Conservation (phyloP, 2,329 filamentous ascomycete species). For the Aspergillus japonicus region DNA sequence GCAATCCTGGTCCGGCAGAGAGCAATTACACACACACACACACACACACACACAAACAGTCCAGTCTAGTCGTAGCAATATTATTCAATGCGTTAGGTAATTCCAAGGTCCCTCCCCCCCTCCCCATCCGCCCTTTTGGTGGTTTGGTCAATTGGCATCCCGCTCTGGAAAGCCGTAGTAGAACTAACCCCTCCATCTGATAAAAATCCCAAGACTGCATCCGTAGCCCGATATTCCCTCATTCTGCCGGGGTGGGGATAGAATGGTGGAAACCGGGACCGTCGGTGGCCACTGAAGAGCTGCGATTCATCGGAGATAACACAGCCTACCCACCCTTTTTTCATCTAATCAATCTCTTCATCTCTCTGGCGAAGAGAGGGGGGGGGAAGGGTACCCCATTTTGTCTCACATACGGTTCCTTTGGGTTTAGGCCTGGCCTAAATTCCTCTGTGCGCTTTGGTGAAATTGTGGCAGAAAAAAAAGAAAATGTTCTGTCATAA, state of each 20-base stretch:
- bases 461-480: not conserved
- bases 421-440: not conserved
- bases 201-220: not conserved
- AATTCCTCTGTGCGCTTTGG: not conserved
- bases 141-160: not conserved
- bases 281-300: slow-evolving; percentile 8
- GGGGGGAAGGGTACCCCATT: not conserved
- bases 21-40: not conserved
- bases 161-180: not conserved
- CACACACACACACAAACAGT: not conserved
- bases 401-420: not conserved
- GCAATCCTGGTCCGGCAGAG: not conserved
- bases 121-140: not conserved
- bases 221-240: slow-evolving; percentile 7
- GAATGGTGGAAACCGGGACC: slow-evolving; percentile 10
- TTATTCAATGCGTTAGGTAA: not conserved
- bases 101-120: not conserved
- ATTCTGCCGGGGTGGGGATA: slow-evolving; percentile 1
- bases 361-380: slow-evolving; percentile 8
- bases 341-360: slow-evolving; percentile 28
- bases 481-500: not conserved
- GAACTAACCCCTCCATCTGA: not conserved
- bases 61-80: not conserved
- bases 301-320: slow-evolving; percentile 19
- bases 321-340: slow-evolving; percentile 20